Evolutionary conservation across 371 early-diverging fungal species (phyloP).

Genomic region (Saksenaea vasiformis): DNA sequence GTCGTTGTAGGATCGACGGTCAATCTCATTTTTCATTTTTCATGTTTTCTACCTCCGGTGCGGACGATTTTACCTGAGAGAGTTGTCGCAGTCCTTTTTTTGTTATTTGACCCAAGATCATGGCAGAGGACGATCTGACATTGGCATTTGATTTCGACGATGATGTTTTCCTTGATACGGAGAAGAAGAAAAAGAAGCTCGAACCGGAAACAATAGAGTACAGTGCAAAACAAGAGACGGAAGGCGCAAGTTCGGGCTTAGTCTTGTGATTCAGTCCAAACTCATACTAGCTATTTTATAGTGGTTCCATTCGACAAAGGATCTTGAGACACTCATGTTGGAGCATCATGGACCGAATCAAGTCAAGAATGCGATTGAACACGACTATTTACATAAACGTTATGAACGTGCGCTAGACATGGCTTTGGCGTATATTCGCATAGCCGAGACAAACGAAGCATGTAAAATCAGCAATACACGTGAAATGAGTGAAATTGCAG

Average conservation of each 20-base stretch:
- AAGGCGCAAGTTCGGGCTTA: conserved; percentile 34
- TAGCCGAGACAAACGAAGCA: conserved; percentile 24
- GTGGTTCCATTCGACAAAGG: conserved; percentile 44
- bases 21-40: too few relatives aligned
- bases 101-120: not conserved
- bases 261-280: conserved; percentile 2
- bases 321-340: conserved; percentile 32
- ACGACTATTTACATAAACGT: conserved; percentile 42
- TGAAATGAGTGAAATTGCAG: conserved; percentile 45
- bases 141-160: conserved; percentile 44
- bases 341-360: conserved; percentile 47
- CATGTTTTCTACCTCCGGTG: too few relatives aligned
- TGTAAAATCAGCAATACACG: conserved; percentile 39
- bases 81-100: too few relatives aligned
- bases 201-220: conserved; percentile 29
- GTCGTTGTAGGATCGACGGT: too few relatives aligned
- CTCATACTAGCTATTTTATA: conserved; percentile 9
- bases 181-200: conserved; percentile 19
- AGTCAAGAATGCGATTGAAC: conserved; percentile 37
- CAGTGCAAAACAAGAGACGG: conserved; percentile 41
- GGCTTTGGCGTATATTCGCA: conserved; percentile 32
- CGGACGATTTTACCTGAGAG: too few relatives aligned
- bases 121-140: not conserved
- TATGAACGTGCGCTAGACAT: conserved; percentile 36
- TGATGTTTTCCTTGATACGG: conserved; percentile 41